Evolutionary conservation across 2,329 filamentous ascomycete species (phyloP).

Genomic region (Aspergillus sp.): DNA sequence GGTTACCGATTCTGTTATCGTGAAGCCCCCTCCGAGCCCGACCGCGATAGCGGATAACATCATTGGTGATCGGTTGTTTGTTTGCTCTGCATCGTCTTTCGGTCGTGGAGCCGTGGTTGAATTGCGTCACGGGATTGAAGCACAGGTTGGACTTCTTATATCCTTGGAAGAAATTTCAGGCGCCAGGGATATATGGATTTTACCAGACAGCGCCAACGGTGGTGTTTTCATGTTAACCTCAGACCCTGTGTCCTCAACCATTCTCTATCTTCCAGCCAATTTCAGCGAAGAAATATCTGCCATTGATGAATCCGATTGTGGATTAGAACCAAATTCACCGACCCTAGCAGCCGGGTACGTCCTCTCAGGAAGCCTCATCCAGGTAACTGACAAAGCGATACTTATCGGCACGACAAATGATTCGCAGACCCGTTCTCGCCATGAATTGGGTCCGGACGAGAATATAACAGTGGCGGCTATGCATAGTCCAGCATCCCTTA

Average conservation of each 20-base stretch:
- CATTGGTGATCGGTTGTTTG: constrained; percentile 61
- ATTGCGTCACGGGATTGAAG: constrained; percentile 68
- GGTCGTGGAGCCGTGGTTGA: constrained; percentile 65
- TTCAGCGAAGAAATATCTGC: constrained; percentile 39
- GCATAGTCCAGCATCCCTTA: constrained; percentile 26
- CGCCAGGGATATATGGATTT: constrained; percentile 45
- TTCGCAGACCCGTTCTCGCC: constrained; percentile 19
- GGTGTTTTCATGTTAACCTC: constrained; percentile 43
- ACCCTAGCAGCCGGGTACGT: constrained; percentile 47
- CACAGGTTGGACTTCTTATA: constrained; percentile 56
- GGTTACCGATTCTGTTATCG: constrained; percentile 47
- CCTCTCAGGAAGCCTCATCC: constrained; percentile 36
- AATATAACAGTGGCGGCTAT: constrained; percentile 32
- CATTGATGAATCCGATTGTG: constrained; percentile 39
- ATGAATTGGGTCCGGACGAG: constrained; percentile 23
- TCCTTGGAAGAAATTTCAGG: constrained; percentile 41
- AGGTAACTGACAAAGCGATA: constrained; percentile 42
- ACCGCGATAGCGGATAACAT: constrained; percentile 20
- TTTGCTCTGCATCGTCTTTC: constrained; percentile 63
- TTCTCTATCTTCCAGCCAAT: constrained; percentile 39
- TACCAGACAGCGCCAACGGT: constrained; percentile 34
- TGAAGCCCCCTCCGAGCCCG: constrained; percentile 23
- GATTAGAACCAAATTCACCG: constrained; percentile 41
- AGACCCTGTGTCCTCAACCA: constrained; percentile 40
- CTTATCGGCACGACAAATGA: constrained; percentile 28